Evolutionary conservation across 139 green algal species (phyloP), one percentile per base, ranked within the genome.

Genomic region (Cymbomonas tetramitiformis): DNA sequence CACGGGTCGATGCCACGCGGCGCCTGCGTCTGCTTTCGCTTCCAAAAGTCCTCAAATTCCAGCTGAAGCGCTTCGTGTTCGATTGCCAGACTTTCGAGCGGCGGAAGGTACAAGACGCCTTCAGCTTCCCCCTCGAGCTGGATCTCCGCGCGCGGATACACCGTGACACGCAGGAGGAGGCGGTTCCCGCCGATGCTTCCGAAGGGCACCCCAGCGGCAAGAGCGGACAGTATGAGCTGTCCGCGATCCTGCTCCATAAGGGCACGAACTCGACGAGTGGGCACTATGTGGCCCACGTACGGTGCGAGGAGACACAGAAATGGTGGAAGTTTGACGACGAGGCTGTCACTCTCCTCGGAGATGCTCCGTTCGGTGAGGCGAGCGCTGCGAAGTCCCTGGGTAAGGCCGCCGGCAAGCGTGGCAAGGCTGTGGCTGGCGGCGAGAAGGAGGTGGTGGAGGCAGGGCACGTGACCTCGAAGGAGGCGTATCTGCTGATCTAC

Each of bases 1-100:
- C 2, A 39, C 86, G 86, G 61, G 30, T 36, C 25, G 79, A 90
- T 49, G 86, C 86, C n/a, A 75, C 57, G 1, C 71, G 87, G 0
- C 74, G 73, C 56, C 65, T 83, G 63, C 58, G 55, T 40, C 67
- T 95, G 29, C 62, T 66, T 8, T 43, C 28, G 18, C 58, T 93
- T 55, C 86, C 87, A 21, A 86, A 83, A 3, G 73, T 86, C 62
- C 65, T 94, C 10, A 85, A 81, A 59, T 38, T 95, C 38, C 76
- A 78, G 3, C 77, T 95, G 38, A 83, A 93, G 74, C 79, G 87
- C 43, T 95, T 95, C 53, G 81, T 93, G 10, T 95, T 91, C 65
- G 80, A 95, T 64, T 64, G 71, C 28, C 51, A 83, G 70, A 76
- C 67, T 8, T 21, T 38, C 12, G 46, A 38, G 4, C 58, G 75